Evolutionary conservation across 2,329 filamentous ascomycete genomes (phyloP), one percentile per base, ranked within the genome.

Genomic region (Zymoseptoria tritici): DNA sequence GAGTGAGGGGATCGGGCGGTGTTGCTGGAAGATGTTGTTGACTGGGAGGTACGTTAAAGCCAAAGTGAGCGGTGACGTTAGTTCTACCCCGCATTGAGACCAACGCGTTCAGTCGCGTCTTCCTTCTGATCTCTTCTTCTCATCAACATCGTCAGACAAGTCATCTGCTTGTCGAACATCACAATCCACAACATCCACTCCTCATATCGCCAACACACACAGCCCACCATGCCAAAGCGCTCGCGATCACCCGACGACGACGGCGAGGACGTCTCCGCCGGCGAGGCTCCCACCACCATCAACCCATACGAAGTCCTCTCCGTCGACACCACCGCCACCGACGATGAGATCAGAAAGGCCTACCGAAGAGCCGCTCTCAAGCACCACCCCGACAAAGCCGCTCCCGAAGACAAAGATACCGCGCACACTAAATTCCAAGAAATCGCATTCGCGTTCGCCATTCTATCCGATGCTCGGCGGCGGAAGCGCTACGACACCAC

Each of bases 311-410:
- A 86, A 68, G 84, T 93, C 57, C 85, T 99, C 8, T 83, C 80
- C 21, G 74, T 99, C 49, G 83, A 84, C 61, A 58, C 52, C 8
- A 79, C 83, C 56, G 91, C 91, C 13, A 89, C 88, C 0, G 77
- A 85, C 49, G 85, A 91, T 63, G 84, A 96, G 69, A 83, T 99
- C 77, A 97, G 95, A 74, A 85, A 85, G 19, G 91, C 93, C 19
- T 99, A 99, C 78, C 89, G 91, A 71, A 96, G 95, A 73, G 85
- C 88, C 55, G 94, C 94, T 3, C 80, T 99, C 60, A 91, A 86
- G 74, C 84, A 92, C 68, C 94, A 99, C 66, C 79, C 79, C 57
- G 79, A 80, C 93, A 82, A 67, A 76, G 60, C 57, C 9, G 57
- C 67, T 13, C 57, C 58, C 88, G 81, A 85, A 21, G 78, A 87